phyloP scores from a whole-genome alignment of 768 basidiomycete genomes.

The Russula sp. region DNA sequence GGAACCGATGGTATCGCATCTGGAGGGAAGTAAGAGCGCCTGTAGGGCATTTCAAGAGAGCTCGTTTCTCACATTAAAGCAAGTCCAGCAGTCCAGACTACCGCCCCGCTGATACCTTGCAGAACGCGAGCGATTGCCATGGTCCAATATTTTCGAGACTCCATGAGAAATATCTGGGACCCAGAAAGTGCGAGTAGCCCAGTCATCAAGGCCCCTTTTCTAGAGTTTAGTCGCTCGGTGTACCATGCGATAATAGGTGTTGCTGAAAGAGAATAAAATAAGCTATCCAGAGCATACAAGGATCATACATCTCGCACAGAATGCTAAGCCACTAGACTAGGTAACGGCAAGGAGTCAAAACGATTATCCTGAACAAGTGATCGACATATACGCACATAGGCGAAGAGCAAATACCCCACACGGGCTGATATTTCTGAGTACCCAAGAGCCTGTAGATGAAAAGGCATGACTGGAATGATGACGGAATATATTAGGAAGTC shows the following conservation, averaged over 20 bases:
- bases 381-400: slow-evolving; percentile 29
- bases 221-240: slow-evolving; percentile 30
- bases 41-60: background rate
- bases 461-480: slow-evolving; percentile 36
- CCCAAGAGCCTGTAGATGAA: slow-evolving; percentile 31
- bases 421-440: slow-evolving; percentile 30
- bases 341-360: background rate
- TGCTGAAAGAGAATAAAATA: slow-evolving; percentile 20
- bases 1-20: slow-evolving; percentile 32
- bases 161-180: slow-evolving; percentile 36
- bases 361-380: background rate
- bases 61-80: slow-evolving; percentile 31
- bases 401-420: slow-evolving; percentile 36
- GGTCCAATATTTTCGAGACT: slow-evolving; percentile 32
- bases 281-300: background rate
- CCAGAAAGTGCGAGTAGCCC: slow-evolving; percentile 31
- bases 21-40: slow-evolving; percentile 8
- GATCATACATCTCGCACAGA: slow-evolving; percentile 23
- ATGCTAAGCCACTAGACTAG: slow-evolving; percentile 29
- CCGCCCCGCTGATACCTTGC: slow-evolving; percentile 36
- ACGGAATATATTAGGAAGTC: slow-evolving; percentile 34
- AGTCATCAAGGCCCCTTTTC: slow-evolving; percentile 28
- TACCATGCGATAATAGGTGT: slow-evolving; percentile 32
- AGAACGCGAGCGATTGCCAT: slow-evolving; percentile 34
- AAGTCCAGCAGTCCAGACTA: slow-evolving; percentile 36